These are phyloP conservation scores for Pleurotus tuber-regium DNA, from an alignment of 768 basidiomycete species.

Conservation along the genomic window DNA sequence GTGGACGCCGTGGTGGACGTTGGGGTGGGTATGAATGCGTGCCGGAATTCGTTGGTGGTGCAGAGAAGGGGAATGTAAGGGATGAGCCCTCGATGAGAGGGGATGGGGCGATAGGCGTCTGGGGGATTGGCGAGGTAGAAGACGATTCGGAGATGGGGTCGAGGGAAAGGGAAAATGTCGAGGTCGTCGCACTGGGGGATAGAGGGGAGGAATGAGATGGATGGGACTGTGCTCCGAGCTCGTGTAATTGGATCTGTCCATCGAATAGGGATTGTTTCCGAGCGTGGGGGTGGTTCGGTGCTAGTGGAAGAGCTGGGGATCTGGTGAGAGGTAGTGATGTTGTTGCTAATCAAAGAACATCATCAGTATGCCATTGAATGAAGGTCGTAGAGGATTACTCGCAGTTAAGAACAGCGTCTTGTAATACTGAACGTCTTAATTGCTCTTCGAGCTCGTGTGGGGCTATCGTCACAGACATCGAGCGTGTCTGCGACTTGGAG, in stretches of 20 bases:
- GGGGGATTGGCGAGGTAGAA: conserved; percentile 35
- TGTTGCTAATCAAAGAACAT: neutral
- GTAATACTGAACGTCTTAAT: conserved; percentile 29
- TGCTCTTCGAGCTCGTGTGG: conserved; percentile 43
- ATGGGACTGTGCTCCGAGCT: too few relatives aligned
- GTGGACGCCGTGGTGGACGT: conserved; percentile 29
- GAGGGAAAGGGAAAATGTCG: conserved; percentile 45
- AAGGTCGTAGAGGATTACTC: neutral
- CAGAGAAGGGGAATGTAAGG: conserved; percentile 20
- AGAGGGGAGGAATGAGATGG: conserved; percentile 26
- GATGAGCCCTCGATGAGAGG: conserved; percentile 11
- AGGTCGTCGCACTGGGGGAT: conserved; percentile 38
- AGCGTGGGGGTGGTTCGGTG: conserved; percentile 71
- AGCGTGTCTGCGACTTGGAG: conserved; percentile 51
- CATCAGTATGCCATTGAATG: neutral
- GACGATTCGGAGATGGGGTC: conserved; percentile 46
- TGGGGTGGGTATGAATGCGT: conserved; percentile 11
- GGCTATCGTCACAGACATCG: conserved; percentile 64
- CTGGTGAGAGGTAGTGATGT: conserved; percentile 38
- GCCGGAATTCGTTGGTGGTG: conserved; percentile 10
- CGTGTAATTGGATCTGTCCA: conserved; percentile 36
- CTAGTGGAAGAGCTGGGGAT: conserved; percentile 47
- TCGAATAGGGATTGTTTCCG: conserved; percentile 71
- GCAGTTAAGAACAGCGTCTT: neutral
- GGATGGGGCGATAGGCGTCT: conserved; percentile 26